Evolutionary conservation across 179 eudicot genomes (phyloP).

Genomic region (Camellia oleifera): DNA sequence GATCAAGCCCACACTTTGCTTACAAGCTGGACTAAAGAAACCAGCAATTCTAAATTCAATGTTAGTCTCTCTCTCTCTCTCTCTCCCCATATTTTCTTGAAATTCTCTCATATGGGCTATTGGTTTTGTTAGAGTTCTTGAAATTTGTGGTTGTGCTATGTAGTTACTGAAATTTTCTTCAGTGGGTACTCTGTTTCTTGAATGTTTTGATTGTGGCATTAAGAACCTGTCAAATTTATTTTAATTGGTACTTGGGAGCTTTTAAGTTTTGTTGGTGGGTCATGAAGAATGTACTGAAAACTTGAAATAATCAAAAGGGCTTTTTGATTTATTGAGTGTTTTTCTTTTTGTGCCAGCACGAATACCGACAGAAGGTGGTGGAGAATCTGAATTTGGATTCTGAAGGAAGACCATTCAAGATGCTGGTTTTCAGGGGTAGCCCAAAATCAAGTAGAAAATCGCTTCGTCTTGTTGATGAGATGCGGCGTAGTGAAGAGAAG

Average conservation of each 20-base stretch:
- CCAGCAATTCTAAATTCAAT: conserved; percentile 9
- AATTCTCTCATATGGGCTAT: not conserved
- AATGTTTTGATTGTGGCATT: conserved; percentile 3
- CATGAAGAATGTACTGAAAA: not conserved
- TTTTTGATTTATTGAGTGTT: not conserved
- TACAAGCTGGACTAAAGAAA: conserved; percentile 21
- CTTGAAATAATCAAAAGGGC: not conserved
- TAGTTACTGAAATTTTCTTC: not conserved
- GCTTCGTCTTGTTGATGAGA: conserved; percentile 27
- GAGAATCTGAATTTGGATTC: conserved; percentile 31
- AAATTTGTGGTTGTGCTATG: not conserved
- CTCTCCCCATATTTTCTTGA: not conserved
- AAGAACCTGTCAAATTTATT: not conserved
- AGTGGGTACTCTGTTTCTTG: not conserved
- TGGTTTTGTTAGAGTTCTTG: not conserved
- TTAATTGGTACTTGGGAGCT: not conserved
- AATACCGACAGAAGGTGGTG: conserved; percentile 25
- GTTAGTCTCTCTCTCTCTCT: conserved; percentile 22
- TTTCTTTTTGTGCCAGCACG: conserved; percentile 22
- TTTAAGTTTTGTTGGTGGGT: not conserved
- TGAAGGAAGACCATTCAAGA: conserved; percentile 42
- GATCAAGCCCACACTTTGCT: conserved; percentile 35
- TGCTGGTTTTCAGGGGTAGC: conserved; percentile 49
- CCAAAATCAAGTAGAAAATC: conserved; percentile 38
- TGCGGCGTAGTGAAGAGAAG: conserved; percentile 27